These are phyloP conservation scores for Haplographium delicatum DNA, from an alignment of 495 filamentous ascomycete species.

Conservation along the genomic window DNA sequence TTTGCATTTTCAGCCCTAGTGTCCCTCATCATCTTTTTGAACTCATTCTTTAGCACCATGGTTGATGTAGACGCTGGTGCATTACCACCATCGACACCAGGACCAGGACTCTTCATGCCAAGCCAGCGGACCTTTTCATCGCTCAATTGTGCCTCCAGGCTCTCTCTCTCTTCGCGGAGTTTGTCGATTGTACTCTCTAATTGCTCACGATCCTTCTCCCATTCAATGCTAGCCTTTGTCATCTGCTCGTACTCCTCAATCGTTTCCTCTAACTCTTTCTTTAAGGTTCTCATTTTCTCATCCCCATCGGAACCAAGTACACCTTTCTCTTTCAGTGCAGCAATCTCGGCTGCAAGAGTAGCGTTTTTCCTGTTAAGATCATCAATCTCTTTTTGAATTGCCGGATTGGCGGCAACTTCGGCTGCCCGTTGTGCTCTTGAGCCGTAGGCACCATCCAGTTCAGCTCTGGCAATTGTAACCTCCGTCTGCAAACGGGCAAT, in stretches of 20 bases:
- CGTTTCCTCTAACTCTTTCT: conserved; percentile 68
- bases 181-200: conserved; percentile 69
- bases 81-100: conserved; percentile 37
- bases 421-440: conserved; percentile 70
- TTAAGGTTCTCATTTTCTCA: conserved; percentile 49
- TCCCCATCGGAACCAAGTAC: conserved; percentile 45
- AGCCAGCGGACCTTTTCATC: conserved; percentile 71
- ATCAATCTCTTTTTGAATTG: conserved; percentile 59
- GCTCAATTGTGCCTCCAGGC: conserved; percentile 58
- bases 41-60: conserved; percentile 71
- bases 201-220: conserved; percentile 76
- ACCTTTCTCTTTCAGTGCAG: conserved; percentile 41
- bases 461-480: conserved; percentile 83
- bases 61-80: conserved; percentile 52
- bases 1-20: conserved; percentile 66
- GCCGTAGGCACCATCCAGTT: conserved; percentile 92
- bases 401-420: conserved; percentile 62
- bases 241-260: conserved; percentile 82
- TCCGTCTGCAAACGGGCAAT: conserved; percentile 86
- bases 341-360: conserved; percentile 54
- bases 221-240: conserved; percentile 77
- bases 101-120: conserved; percentile 44
- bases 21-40: conserved; percentile 89
- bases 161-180: conserved; percentile 64
- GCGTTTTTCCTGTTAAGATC: conserved; percentile 57